Evolutionary conservation across 2,329 filamentous ascomycete species (phyloP).

Genomic region (Diplodia sapinea): DNA sequence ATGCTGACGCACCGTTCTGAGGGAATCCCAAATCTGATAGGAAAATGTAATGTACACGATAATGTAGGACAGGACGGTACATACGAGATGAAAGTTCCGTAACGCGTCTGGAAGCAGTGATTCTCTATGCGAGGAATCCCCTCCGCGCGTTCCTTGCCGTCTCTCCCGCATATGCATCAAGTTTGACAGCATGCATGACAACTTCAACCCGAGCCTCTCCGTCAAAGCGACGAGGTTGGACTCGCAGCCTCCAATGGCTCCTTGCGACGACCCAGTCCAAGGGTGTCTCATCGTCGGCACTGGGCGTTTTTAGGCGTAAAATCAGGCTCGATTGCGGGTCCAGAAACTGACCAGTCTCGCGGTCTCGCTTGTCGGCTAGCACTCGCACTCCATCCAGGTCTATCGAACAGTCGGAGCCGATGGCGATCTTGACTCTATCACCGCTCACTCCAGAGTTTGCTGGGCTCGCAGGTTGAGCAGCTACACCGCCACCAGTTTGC

Average conservation of each 20-base stretch:
- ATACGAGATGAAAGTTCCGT: not conserved
- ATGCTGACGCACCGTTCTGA: not conserved
- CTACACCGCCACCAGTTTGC: constrained; percentile 62
- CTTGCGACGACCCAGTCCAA: constrained; percentile 46
- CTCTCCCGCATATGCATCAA: constrained; percentile 74
- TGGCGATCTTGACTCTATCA: constrained; percentile 62
- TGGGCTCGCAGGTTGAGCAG: constrained; percentile 67
- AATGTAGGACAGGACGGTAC: not conserved
- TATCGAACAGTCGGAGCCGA: constrained; percentile 67
- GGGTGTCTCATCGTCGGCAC: constrained; percentile 33
- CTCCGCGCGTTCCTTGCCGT: constrained; percentile 68
- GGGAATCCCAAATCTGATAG: not conserved
- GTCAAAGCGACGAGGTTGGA: constrained; percentile 57
- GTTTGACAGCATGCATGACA: constrained; percentile 74
- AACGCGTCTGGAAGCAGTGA: too few relatives aligned
- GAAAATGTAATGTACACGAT: not conserved
- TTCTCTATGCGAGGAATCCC: constrained; percentile 61
- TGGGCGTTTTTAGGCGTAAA: constrained; percentile 1
- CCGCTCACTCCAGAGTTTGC: constrained; percentile 73
- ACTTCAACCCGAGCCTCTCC: constrained; percentile 68
- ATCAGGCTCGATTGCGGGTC: constrained; percentile 32
- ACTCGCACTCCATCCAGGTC: constrained; percentile 56
- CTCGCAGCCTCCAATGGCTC: constrained; percentile 55
- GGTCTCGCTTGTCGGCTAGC: constrained; percentile 47
- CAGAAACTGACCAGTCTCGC: constrained; percentile 35